A percentile compares a stretch with the other conserved stretches of the same genome.
phyloP scores from a whole-genome alignment of 148 eudicot genomes.

The Oxyria digyna region DNA sequence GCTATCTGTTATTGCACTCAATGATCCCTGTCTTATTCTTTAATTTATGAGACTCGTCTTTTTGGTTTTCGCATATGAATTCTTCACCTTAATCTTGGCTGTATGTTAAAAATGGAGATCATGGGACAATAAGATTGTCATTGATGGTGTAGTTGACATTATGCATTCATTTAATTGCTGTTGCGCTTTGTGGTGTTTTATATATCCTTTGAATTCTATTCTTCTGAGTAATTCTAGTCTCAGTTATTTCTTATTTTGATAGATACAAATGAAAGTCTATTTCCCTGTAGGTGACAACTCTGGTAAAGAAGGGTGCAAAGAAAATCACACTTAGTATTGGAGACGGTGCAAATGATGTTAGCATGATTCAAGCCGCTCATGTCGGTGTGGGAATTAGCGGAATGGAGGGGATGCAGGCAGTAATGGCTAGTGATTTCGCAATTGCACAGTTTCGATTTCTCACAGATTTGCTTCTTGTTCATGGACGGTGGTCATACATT shows the following conservation, averaged over 20 bases:
- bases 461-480: constrained; percentile 89
- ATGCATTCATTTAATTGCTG: neutral
- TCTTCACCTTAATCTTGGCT: too few species aligned
- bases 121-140: neutral
- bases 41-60: too few species aligned
- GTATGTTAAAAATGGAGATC: constrained; percentile 5
- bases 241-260: neutral
- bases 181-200: neutral
- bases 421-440: constrained; percentile 99
- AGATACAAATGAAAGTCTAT: neutral
- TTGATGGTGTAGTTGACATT: neutral
- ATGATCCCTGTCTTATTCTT: neutral
- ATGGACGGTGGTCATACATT: constrained; percentile 97
- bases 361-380: constrained; percentile 99
- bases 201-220: too few species aligned
- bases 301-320: constrained; percentile 81
- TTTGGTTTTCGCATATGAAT: too few species aligned
- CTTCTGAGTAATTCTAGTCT: neutral
- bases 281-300: constrained; percentile 76
- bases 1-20: neutral
- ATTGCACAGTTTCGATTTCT: constrained; percentile 96
- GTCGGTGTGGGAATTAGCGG: constrained; percentile 99
- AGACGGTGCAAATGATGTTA: constrained; percentile 90
- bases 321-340: constrained; percentile 90
- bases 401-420: constrained; percentile 99